A percentile compares a stretch with the other conserved stretches of the same genome.
phyloP scores from a whole-genome alignment of 371 early-diverging fungal genomes.

The Sporodiniella umbellata region DNA sequence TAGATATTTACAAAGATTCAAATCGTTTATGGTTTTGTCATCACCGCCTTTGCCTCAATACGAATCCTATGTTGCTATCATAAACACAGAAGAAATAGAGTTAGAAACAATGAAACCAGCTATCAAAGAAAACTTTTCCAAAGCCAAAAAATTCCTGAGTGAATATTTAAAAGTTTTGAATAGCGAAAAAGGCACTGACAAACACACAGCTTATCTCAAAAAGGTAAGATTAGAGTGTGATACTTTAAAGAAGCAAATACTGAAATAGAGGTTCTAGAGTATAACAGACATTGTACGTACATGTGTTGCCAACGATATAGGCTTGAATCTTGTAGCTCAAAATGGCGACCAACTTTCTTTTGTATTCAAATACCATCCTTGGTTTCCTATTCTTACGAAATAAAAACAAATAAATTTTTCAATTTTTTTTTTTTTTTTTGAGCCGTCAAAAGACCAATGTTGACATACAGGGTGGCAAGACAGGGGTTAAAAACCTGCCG shows the following conservation, averaged over 20 bases:
- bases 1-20: constrained; percentile 59
- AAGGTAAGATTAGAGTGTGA: constrained; percentile 29
- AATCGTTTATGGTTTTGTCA: constrained; percentile 44
- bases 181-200: constrained; percentile 35
- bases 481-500: neutral
- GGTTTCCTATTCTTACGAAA: constrained; percentile 39
- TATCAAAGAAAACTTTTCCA: constrained; percentile 19
- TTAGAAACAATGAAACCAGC: constrained; percentile 14
- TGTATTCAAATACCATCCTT: constrained; percentile 50
- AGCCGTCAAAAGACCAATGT: too few species aligned
- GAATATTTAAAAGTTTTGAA: constrained; percentile 12
- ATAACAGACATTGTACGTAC: constrained; percentile 37
- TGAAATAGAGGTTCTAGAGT: constrained; percentile 24
- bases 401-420: neutral
- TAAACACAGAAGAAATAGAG: constrained; percentile 26
- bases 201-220: constrained; percentile 39
- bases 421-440: too few species aligned
- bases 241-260: neutral
- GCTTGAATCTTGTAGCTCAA: constrained; percentile 3
- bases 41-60: constrained; percentile 49
- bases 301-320: constrained; percentile 41
- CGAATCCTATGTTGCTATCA: constrained; percentile 22
- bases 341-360: constrained; percentile 13
- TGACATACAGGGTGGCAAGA: neutral
- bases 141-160: constrained; percentile 33